Evolutionary conservation across 2,329 filamentous ascomycete species (phyloP).

Genomic region (Beauveria medogensis): DNA sequence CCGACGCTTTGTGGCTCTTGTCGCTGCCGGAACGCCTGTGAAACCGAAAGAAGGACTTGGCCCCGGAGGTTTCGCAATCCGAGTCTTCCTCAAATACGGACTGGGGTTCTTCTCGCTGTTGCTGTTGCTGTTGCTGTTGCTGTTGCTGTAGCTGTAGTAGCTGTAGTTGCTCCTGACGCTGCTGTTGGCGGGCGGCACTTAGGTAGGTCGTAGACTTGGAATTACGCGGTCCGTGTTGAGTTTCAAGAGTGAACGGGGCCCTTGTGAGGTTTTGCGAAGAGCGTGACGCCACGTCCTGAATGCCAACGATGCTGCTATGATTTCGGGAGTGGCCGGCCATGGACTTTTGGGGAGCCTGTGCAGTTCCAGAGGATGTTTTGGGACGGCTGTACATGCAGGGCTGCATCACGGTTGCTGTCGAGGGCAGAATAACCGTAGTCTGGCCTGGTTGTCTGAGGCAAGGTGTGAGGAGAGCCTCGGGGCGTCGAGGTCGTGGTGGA

Average conservation of each 20-base stretch:
- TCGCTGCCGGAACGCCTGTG: constrained; percentile 30
- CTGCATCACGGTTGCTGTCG: not conserved
- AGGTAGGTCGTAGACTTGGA: constrained; percentile 22
- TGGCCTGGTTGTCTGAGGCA: constrained; percentile 14
- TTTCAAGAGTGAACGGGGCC: constrained; percentile 3
- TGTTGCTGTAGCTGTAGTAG: constrained; percentile 17
- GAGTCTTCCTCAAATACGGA: constrained; percentile 44
- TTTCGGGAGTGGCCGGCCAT: constrained; percentile 12
- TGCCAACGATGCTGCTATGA: constrained; percentile 7
- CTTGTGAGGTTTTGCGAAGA: constrained; percentile 18
- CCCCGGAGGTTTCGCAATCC: constrained; percentile 30
- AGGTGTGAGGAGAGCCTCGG: constrained; percentile 19
- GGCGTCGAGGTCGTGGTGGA: constrained; percentile 23
- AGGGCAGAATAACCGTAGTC: not conserved
- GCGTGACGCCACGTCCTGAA: constrained; percentile 18
- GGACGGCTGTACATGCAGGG: not conserved
- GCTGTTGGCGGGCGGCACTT: constrained; percentile 13
- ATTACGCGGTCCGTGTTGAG: constrained; percentile 15
- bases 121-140: constrained; percentile 10
- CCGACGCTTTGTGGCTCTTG: constrained; percentile 16
- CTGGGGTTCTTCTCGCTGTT: constrained; percentile 18
- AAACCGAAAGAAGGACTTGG: constrained; percentile 37
- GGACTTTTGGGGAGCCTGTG: constrained; percentile 3
- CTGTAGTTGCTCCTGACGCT: constrained; percentile 17
- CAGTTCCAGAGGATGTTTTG: constrained; percentile 3